Conservation (phyloP, 257 asterid genomes). For the Scutellaria galericulata region DNA sequence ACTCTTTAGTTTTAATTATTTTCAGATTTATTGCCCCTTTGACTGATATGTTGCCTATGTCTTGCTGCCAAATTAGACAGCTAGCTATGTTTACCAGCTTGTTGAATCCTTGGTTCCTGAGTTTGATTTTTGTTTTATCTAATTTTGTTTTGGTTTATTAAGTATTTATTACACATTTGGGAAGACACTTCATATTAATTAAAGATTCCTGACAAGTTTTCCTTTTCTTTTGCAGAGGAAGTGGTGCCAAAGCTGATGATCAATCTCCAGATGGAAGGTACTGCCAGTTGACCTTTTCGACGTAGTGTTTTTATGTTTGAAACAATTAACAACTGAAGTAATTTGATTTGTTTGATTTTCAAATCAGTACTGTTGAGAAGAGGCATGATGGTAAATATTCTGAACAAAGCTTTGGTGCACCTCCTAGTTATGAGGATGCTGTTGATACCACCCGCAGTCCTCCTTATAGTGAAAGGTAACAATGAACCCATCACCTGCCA, state of each 20-base stretch:
- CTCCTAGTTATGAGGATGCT: conserved; percentile 91
- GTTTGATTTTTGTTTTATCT: conserved; percentile 16
- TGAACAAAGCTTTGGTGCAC: conserved; percentile 71
- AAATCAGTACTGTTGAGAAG: conserved; percentile 51
- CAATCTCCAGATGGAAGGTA: conserved; percentile 91
- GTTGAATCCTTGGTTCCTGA: conserved; percentile 2
- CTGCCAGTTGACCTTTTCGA: conserved; percentile 9
- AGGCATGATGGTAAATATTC: conserved; percentile 62
- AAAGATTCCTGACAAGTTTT: not conserved
- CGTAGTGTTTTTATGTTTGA: conserved; percentile 25
- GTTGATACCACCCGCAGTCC: conserved; percentile 77
- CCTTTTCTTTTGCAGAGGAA: conserved; percentile 56
- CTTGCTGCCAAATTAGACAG: conserved; percentile 3
- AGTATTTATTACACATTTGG: not conserved
- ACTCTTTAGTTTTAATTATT: conserved; percentile 1
- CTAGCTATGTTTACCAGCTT: not conserved
- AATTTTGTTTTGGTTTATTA: not conserved
- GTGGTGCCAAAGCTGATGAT: conserved; percentile 73
- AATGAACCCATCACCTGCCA: conserved; percentile 22
- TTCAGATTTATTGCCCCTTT: conserved; percentile 3
- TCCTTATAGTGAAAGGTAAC: conserved; percentile 69
- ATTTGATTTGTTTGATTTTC: conserved; percentile 17
- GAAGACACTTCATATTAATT: not conserved
- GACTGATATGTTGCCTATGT: conserved; percentile 4
- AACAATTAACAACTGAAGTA: conserved; percentile 13